phyloP scores from a whole-genome alignment of 139 green algal species.

The Mychonastes homosphaera region DNA sequence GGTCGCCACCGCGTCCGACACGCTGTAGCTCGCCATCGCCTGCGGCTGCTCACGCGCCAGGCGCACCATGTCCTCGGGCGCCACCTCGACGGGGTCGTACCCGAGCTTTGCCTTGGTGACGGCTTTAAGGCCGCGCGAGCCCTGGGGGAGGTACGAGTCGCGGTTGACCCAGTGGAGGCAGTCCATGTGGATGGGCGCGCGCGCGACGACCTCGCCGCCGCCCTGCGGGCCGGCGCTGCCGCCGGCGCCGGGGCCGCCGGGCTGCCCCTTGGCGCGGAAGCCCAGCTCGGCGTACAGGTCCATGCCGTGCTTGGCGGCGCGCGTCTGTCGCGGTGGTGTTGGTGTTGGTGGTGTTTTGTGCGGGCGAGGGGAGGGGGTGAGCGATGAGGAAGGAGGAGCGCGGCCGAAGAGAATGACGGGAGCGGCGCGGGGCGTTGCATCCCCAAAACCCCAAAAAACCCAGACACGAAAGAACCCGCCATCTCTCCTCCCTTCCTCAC shows the following conservation, averaged over 20 bases:
- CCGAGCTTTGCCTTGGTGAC: conserved; percentile 96
- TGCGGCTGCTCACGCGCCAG: conserved; percentile 60
- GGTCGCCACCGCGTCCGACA: conserved; percentile 93
- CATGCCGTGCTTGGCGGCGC: conserved; percentile 71
- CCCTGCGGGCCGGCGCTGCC: conserved; percentile 7
- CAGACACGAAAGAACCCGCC: not conserved
- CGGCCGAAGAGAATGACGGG: too few relatives aligned
- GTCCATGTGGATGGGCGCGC: conserved; percentile 87
- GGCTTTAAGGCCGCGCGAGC: conserved; percentile 82
- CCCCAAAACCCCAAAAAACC: too few relatives aligned
- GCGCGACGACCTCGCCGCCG: conserved; percentile 42
- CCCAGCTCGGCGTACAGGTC: conserved; percentile 70
- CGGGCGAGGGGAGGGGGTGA: too few relatives aligned
- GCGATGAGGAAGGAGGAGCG: not conserved
- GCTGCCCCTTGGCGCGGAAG: conserved; percentile 35
- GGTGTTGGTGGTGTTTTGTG: too few relatives aligned
- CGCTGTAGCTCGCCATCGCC: conserved; percentile 91
- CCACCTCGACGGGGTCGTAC: conserved; percentile 92
- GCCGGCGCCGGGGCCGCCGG: not conserved
- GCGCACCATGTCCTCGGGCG: conserved; percentile 91
- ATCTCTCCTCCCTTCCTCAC: too few relatives aligned
- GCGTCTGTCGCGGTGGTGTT: conserved; percentile 44
- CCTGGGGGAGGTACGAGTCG: conserved; percentile 95
- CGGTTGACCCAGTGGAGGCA: conserved; percentile 94
- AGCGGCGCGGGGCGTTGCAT: too few relatives aligned